Base-by-base conservation (phyloP, 2,329 filamentous ascomycete genomes). In the Phyllosticta citrichinensis region DNA sequence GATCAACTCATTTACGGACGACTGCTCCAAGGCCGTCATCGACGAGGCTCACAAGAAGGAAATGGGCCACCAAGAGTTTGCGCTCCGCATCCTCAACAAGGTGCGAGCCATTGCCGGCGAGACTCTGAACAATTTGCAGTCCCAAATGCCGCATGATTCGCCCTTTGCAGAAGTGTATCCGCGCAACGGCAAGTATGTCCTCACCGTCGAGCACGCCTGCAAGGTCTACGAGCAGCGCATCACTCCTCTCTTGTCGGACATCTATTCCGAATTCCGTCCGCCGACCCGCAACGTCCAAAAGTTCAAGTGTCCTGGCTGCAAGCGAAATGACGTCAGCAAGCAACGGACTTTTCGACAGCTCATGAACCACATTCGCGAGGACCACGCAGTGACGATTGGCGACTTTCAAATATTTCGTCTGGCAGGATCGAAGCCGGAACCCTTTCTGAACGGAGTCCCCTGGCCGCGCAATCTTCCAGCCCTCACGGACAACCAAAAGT, bases 391-490 rank as follows among this genome's bases (percentile, higher is more conserved):
- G 24, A 55, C 60, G 6, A 64, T 67, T 22, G 67, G 67, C 51
- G 65, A 70, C 57, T 70, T 67, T 52, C 57, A 65, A 6, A 59
- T 65, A 25, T 70, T 70, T 58, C 67, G 66, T 35, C 22, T 57
- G 24, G 62, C 57, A 40, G 60, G 60, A 52, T 55, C 52, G 5
- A 50, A 51, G 14, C 51, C 58, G 5, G 57, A 57, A 52, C 22
- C 22, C 35, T 56, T 61, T 56, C 57, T 60, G 50, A 68, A 65
- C 58, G 65, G 63, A 3, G 63, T 69, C 17, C 62, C 65, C 17
- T 74, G 71, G 71, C 67, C 71, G 14, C 60, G 62, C 33, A 71
- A 68, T 56, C 62, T 74, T 5, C 71, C 71, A 2, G 65, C 70
- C 12, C 64, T 71, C 8, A 68, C 71, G 5, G 55, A 52, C 3